Conservation (phyloP, 768 basidiomycete species). For the Hygrophorus pudorinus region DNA sequence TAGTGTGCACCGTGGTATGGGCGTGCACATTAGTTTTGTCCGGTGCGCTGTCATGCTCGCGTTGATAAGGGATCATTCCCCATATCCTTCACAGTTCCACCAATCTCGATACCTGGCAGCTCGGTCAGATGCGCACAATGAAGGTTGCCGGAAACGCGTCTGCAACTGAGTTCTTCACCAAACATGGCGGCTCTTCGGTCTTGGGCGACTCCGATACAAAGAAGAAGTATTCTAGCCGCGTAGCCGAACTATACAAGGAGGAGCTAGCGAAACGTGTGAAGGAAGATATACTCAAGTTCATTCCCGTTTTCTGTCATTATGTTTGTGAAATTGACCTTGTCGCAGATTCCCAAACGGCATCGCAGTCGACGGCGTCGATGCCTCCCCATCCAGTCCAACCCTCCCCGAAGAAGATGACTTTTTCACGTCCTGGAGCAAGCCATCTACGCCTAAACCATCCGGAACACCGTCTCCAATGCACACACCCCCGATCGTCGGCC, state of each 20-base stretch:
- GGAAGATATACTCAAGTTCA: constrained; percentile 64
- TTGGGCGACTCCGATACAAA: constrained; percentile 69
- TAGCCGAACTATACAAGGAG: constrained; percentile 86
- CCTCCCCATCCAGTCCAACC: constrained; percentile 3
- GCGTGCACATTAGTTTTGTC: constrained; percentile 97
- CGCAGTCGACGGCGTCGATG: constrained; percentile 72
- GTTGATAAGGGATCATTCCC: neutral
- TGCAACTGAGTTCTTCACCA: constrained; percentile 82
- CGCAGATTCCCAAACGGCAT: constrained; percentile 69
- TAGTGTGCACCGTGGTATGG: constrained; percentile 89
- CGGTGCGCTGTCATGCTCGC: constrained; percentile 39
- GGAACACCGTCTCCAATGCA: constrained; percentile 37
- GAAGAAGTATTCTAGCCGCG: constrained; percentile 80
- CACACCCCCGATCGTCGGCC: constrained; percentile 51
- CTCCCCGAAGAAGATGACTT: constrained; percentile 62
- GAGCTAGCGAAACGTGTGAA: constrained; percentile 73
- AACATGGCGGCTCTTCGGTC: constrained; percentile 69
- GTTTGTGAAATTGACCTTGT: neutral
- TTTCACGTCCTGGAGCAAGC: constrained; percentile 95
- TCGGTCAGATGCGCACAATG: constrained; percentile 86
- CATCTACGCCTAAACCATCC: constrained; percentile 46
- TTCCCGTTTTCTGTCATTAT: constrained; percentile 2
- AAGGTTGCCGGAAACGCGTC: constrained; percentile 90
- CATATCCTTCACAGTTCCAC: constrained; percentile 59
- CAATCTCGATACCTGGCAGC: constrained; percentile 92